Base-by-base conservation (phyloP, 495 filamentous ascomycete species). In the Xylaria grammica region DNA sequence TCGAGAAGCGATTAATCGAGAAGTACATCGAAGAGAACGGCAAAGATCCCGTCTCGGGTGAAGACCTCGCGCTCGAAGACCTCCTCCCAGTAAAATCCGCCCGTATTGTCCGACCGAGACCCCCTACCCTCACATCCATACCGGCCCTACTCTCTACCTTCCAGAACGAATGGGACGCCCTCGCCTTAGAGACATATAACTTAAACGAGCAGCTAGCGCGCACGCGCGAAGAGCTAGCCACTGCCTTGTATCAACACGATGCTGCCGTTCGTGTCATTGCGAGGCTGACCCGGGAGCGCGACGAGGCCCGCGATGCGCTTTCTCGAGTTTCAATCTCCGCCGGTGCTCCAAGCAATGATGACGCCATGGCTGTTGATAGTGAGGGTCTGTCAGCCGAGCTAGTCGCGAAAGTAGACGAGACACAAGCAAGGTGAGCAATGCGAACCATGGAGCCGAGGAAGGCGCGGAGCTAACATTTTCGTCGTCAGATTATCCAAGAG, bases 111-210 rank as follows among this genome's bases (percentile, higher is more conserved):
- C 89, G 90, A 65, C 94, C 95, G 51, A 87, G 96, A 72, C 95
- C 95, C 44, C 94, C 96, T 36, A 96, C 92, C 26, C 90, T 97
- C 67, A 98, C 95, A 50, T 98, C 95, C 27, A 96, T 99, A 66
- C 95, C 95, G 7, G 92, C 95, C n/a, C 85, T 99, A 26, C 91
- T 99, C 64, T 90, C 90, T 42, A 89, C 92, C n/a, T 97, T 99
- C 72, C 95, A 99, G 68, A 94, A 97, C 69, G 95, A 99, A 83
- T 99, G 95, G 95, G 95, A 99, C 76, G 90, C 95, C 10, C 75
- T 97, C 29, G 90, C 93, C 30, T 80, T 99, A 20, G 95, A 99
- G 76, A 88, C 92, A 54, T 97, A 91, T 74, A 92, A 91, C 54
- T 79, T 97, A 38, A 87, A 90, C 75, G 91, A 97, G 74, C 93